These are phyloP conservation scores for Saraca asoca DNA, from an alignment of 331 rosid genomes.

Conservation along the genomic window DNA sequence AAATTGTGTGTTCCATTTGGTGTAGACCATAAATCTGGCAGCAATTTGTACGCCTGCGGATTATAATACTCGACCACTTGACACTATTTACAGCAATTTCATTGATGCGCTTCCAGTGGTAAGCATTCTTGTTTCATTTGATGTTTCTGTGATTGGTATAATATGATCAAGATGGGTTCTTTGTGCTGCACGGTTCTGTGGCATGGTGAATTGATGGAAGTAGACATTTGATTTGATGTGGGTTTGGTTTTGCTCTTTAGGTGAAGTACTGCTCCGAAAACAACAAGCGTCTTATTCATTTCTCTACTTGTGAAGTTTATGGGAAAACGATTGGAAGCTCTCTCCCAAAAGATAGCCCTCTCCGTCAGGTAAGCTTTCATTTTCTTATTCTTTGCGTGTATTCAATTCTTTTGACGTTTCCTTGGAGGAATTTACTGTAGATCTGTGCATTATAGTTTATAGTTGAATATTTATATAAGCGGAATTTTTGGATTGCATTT, in stretches of 20 bases:
- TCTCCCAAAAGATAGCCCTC: conserved; percentile 91
- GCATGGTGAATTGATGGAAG: conserved; percentile 30
- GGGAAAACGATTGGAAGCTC: conserved; percentile 93
- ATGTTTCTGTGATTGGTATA: not conserved
- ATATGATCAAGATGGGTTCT: conserved; percentile 4
- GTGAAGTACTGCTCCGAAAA: conserved; percentile 92
- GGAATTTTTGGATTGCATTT: not conserved
- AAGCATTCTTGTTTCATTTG: conserved; percentile 16
- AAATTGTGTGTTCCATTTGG: not conserved
- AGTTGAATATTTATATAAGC: conserved; percentile 11
- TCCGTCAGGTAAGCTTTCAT: conserved; percentile 66
- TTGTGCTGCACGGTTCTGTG: not conserved
- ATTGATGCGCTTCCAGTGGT: conserved; percentile 95
- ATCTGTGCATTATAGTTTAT: conserved; percentile 33
- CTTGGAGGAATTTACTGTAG: not conserved
- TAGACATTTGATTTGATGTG: conserved; percentile 42
- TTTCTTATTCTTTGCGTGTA: conserved; percentile 13
- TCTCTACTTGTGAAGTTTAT: conserved; percentile 96
- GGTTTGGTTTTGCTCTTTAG: conserved; percentile 32
- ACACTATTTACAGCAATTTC: conserved; percentile 92
- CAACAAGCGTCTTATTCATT: conserved; percentile 86
- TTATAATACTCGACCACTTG: conserved; percentile 90
- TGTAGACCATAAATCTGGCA: conserved; percentile 85
- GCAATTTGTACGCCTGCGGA: conserved; percentile 97
- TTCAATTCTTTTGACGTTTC: not conserved